Base-by-base conservation (phyloP, 257 asterid genomes). In the Vinca minor region DNA sequence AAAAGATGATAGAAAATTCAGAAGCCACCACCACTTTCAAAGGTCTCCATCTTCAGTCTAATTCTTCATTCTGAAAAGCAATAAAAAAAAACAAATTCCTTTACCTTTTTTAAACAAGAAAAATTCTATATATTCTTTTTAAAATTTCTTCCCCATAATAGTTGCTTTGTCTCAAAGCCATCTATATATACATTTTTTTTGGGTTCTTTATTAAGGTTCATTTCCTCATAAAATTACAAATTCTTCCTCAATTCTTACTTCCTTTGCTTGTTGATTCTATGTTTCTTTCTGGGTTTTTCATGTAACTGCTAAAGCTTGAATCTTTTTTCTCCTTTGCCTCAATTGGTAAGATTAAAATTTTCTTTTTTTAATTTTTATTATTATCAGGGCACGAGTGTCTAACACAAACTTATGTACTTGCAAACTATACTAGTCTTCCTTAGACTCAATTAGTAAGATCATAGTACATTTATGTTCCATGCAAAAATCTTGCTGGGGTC, bases 111-210 rank as follows among this genome's bases (percentile, higher is more conserved):
- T 59, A 59, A 46, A 57, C n/a, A n/a, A n/a, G n/a, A n/a, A n/a
- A n/a, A n/a, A 13, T 29, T 21, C 20, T 36, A 8, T 59, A 8
- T 59, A 63, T 9, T 20, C 66, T 23, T 42, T 15, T 42, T 14
- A 4, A 32, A 38, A 38, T 18, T 62, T 47, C 10, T 41, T 17
- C 61, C 21, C 57, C 38, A 39, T 34, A 34, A 31, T 21, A 59
- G 75, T 83, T 65, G 79, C 82, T 81, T 85, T 70, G 26, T 64
- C 65, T 63, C 66, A 65, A 85, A 85, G 81, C 85, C 81, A 77
- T 57, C 38, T 59, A 54, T 69, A n/a, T n/a, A n/a, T 70, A 34
- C 38, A 2, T 72, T 42, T 74, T 73, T 54, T 61, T 50, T 29
- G 46, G 67, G 72, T 68, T 66, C 63, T 42, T 74, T 73, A 61